These are phyloP conservation scores for Noccaea caerulescens DNA, from an alignment of 345 rosid species.

Conservation along the genomic window DNA sequence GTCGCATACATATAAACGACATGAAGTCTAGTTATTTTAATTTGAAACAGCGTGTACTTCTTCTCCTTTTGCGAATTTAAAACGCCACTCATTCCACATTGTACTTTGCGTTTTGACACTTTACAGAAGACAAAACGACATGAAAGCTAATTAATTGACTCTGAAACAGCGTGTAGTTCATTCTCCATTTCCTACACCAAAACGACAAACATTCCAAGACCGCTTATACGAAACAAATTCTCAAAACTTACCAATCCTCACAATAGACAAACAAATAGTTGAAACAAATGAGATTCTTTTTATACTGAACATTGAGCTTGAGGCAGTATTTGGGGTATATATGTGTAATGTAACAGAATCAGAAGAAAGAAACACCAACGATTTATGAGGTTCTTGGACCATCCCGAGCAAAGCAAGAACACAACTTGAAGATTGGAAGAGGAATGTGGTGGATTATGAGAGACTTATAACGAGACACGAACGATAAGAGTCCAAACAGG, in stretches of 20 bases:
- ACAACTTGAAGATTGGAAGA: constrained; percentile 16
- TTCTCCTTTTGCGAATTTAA: neutral
- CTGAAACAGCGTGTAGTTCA: constrained; percentile 1
- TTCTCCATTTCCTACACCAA: neutral
- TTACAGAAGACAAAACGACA: neutral
- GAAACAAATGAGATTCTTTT: constrained; percentile 20
- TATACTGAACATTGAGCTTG: constrained; percentile 20
- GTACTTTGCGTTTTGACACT: neutral
- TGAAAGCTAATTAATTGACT: neutral
- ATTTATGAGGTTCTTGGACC: constrained; percentile 5
- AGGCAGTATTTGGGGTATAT: constrained; percentile 14
- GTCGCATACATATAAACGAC: constrained; percentile 12
- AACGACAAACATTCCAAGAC: constrained; percentile 24
- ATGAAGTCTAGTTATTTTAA: neutral
- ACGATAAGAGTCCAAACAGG: constrained; percentile 84
- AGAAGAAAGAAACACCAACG: constrained; percentile 21
- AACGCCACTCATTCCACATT: constrained; percentile 14
- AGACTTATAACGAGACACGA: constrained; percentile 48
- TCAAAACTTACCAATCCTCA: neutral
- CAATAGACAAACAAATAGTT: constrained; percentile 30
- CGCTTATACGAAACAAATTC: constrained; percentile 9
- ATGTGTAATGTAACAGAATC: constrained; percentile 11
- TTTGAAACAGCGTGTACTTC: constrained; percentile 18
- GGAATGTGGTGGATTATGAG: neutral
- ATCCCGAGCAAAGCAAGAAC: constrained; percentile 28